Evolutionary conservation across 1,139 yeast species (phyloP).

Genomic region (Suhomyces choctaworum): DNA sequence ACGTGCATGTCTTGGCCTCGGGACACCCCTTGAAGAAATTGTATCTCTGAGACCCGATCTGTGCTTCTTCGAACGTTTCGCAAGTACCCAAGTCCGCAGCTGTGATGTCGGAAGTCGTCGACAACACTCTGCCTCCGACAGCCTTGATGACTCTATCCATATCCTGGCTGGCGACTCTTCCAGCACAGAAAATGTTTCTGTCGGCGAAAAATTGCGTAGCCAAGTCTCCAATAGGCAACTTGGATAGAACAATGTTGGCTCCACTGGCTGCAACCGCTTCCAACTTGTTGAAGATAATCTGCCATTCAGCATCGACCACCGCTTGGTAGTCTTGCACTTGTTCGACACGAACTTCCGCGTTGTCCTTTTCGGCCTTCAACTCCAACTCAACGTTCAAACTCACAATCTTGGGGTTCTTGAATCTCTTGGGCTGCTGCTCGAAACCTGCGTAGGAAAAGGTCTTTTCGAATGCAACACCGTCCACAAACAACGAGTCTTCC

Average conservation of each 20-base stretch:
- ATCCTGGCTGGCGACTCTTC: slow-evolving; percentile 86
- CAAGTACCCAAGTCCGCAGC: slow-evolving; percentile 80
- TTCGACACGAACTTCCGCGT: slow-evolving; percentile 97
- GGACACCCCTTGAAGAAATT: slow-evolving; percentile 93
- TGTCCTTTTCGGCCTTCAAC: slow-evolving; percentile 96
- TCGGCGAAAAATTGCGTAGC: slow-evolving; percentile 99
- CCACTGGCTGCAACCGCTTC: slow-evolving; percentile 83
- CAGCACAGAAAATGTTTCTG: slow-evolving; percentile 94
- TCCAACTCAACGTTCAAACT: slow-evolving; percentile 91
- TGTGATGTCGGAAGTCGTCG: slow-evolving; percentile 80
- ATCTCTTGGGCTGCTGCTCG: slow-evolving; percentile 94
- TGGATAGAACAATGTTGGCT: slow-evolving; percentile 89
- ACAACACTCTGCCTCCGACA: slow-evolving; percentile 89
- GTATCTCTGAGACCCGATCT: slow-evolving; percentile 93
- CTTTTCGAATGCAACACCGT: slow-evolving; percentile 96
- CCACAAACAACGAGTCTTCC: slow-evolving; percentile 85
- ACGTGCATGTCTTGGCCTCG: slow-evolving; percentile 88
- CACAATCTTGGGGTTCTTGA: slow-evolving; percentile 76
- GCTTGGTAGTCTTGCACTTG: slow-evolving; percentile 93
- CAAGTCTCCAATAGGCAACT: slow-evolving; percentile 95
- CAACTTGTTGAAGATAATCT: slow-evolving; percentile 82
- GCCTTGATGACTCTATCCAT: slow-evolving; percentile 92
- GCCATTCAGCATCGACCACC: slow-evolving; percentile 98
- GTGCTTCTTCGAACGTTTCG: slow-evolving; percentile 83
- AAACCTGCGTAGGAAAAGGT: slow-evolving; percentile 97